Percentiles rank a stretch among this genome's conserved stretches.
Evolutionary conservation across 768 basidiomycete species (phyloP).

Genomic region (Sutorius australiensis): DNA sequence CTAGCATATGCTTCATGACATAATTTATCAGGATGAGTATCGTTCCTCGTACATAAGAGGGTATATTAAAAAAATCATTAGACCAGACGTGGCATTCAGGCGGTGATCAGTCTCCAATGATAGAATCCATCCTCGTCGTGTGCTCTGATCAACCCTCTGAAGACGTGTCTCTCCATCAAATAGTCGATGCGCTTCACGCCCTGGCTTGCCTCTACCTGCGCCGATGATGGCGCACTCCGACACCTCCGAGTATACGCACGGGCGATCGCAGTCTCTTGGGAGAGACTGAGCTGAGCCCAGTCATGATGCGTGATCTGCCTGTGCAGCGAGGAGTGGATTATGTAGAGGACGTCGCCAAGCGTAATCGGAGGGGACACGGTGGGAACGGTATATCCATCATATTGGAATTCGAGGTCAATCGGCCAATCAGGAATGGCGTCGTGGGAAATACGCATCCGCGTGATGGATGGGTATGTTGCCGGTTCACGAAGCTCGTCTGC

Average conservation of each 20-base stretch:
- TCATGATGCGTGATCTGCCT: slow-evolving; percentile 36
- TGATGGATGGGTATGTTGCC: slow-evolving; percentile 54
- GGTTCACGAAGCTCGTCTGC: slow-evolving; percentile 45
- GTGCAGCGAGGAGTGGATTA: slow-evolving; percentile 48
- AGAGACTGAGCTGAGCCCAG: slow-evolving; percentile 29
- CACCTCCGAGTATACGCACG: slow-evolving; percentile 37
- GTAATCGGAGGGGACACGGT: slow-evolving; percentile 42
- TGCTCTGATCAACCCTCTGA: slow-evolving; percentile 35
- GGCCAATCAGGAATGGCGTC: slow-evolving; percentile 61
- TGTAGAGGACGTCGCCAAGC: slow-evolving; percentile 54
- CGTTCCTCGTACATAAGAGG: not conserved
- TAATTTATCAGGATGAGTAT: not conserved
- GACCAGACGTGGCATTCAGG: not conserved
- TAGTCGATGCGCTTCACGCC: slow-evolving; percentile 43
- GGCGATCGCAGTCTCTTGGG: slow-evolving; percentile 30
- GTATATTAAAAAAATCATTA: not conserved
- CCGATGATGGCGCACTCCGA: slow-evolving; percentile 27
- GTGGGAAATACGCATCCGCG: slow-evolving; percentile 53
- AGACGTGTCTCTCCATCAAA: slow-evolving; percentile 31
- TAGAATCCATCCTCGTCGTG: slow-evolving; percentile 29
- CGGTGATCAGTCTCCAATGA: slow-evolving; percentile 30
- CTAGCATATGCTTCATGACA: not conserved
- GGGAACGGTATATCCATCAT: slow-evolving; percentile 23
- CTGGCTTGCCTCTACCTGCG: slow-evolving; percentile 32
- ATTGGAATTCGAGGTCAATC: slow-evolving; percentile 45